Evolutionary conservation across 768 basidiomycete species (phyloP).

Genomic region (Termitomyces heimii): DNA sequence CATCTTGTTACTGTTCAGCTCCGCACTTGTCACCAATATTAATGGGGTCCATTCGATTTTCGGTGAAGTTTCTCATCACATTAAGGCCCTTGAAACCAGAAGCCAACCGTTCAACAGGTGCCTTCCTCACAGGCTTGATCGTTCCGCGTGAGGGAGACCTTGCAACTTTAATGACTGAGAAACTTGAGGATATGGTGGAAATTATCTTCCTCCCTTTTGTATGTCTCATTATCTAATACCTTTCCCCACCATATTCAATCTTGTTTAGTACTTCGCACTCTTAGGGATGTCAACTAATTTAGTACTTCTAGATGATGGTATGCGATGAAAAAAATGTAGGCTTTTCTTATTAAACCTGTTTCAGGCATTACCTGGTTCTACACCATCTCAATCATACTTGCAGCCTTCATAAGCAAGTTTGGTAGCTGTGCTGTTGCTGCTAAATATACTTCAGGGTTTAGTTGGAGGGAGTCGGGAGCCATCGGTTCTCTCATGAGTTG

Average conservation of each 20-base stretch:
- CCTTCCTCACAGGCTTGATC: conserved; percentile 75
- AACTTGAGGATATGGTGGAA: conserved; percentile 89
- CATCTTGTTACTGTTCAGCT: conserved; percentile 75
- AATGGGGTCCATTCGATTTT: conserved; percentile 93
- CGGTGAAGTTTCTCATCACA: conserved; percentile 35
- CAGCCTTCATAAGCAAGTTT: conserved; percentile 88
- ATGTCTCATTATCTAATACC: not conserved
- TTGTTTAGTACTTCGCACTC: conserved; percentile 76
- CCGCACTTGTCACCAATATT: conserved; percentile 87
- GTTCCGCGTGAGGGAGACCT: conserved; percentile 88
- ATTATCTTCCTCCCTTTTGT: conserved; percentile 88
- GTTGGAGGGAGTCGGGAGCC: conserved; percentile 73
- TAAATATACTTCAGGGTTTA: conserved; percentile 60
- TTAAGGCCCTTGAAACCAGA: not conserved
- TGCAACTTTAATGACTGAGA: conserved; percentile 79
- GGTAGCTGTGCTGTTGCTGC: conserved; percentile 76
- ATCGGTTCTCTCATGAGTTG: conserved; percentile 94
- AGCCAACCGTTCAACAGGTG: conserved; percentile 34
- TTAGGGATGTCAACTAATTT: conserved; percentile 92
- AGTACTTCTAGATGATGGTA: conserved; percentile 75
- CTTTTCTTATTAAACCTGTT: not conserved
- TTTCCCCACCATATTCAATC: not conserved
- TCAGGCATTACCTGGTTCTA: conserved; percentile 82
- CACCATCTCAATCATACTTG: conserved; percentile 66
- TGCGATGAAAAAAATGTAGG: not conserved